A percentile compares a stretch with the other conserved stretches of the same genome.
These are phyloP conservation scores for Yamadazyma songkhlaensis DNA, from an alignment of 1,139 yeast genomes.

Conservation along the genomic window DNA sequence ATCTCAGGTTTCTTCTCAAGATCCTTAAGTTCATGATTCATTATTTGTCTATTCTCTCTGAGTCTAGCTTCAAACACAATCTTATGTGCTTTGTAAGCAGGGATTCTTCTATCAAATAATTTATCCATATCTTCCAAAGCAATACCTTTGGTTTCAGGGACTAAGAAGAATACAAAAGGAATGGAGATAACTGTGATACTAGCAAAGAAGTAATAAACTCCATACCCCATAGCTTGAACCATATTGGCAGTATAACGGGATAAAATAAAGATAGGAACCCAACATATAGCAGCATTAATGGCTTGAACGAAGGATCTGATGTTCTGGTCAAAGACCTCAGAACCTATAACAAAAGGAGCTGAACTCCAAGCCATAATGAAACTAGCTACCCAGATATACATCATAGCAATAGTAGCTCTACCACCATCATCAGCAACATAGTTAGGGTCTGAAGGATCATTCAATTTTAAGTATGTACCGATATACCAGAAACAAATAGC, in stretches of 20 bases:
- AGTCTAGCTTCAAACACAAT: constrained; percentile 17
- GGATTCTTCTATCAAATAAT: constrained; percentile 28
- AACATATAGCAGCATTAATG: constrained; percentile 42
- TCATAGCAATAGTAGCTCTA: constrained; percentile 38
- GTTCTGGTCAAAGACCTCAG: constrained; percentile 42
- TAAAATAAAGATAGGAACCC: constrained; percentile 45
- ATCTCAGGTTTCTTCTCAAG: too few relatives aligned
- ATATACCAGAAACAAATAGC: constrained; percentile 43
- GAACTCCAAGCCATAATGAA: constrained; percentile 46
- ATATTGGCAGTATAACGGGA: constrained; percentile 35
- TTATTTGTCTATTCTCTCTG: constrained; percentile 20
- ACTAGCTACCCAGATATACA: constrained; percentile 45
- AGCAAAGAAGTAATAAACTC: constrained; percentile 43
- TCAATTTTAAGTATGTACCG: constrained; percentile 38
- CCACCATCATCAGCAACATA: constrained; percentile 28
- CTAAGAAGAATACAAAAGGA: constrained; percentile 35
- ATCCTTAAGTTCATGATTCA: constrained; percentile 9
- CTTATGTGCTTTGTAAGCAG: constrained; percentile 29
- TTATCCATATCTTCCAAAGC: constrained; percentile 46
- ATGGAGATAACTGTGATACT: constrained; percentile 28
- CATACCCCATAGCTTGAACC: constrained; percentile 39
- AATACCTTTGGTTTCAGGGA: constrained; percentile 42
- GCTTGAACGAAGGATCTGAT: constrained; percentile 44
- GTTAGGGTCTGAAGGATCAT: constrained; percentile 39
- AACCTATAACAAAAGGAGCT: constrained; percentile 43